A percentile compares a stretch with the other conserved stretches of the same genome.
Evolutionary conservation across 192 early-diverging fungal species (phyloP).

Genomic region (Mortierella claussenii): DNA sequence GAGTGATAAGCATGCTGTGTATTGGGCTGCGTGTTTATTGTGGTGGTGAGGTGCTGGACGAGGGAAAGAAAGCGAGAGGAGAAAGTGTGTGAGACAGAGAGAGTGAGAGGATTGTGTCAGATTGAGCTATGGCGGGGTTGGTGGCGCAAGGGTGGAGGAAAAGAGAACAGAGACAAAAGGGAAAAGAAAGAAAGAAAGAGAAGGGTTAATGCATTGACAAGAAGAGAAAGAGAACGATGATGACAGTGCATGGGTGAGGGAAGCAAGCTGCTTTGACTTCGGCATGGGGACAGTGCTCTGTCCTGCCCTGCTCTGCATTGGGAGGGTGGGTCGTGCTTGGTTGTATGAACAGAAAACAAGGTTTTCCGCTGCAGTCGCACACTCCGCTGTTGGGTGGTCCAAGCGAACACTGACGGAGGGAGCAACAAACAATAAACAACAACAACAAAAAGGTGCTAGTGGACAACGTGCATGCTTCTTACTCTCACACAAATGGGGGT

Average conservation of each 20-base stretch:
- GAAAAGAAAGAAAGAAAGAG: neutral
- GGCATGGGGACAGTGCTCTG: no score
- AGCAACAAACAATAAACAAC: no score
- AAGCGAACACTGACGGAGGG: no score
- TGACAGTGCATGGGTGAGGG: neutral
- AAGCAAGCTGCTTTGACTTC: no score
- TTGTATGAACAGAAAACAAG: neutral
- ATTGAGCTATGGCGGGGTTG: neutral
- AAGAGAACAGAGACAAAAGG: neutral
- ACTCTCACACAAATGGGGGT: no score
- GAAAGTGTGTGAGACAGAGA: neutral
- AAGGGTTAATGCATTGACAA: neutral
- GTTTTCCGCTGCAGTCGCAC: neutral
- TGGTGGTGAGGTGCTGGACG: no score
- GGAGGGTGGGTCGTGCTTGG: neutral
- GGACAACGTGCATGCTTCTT: no score
- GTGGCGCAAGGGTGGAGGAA: neutral
- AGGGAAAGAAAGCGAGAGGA: no score
- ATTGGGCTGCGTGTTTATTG: no score
- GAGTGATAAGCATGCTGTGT: constrained; percentile 63
- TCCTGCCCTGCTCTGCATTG: no score
- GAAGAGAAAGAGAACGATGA: no score
- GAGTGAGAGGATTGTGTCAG: neutral
- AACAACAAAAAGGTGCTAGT: no score
- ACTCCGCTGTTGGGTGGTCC: constrained; percentile 3